Evolutionary conservation across 2,329 filamentous ascomycete species (phyloP).

Genomic region (Hymenoscyphus repandus): DNA sequence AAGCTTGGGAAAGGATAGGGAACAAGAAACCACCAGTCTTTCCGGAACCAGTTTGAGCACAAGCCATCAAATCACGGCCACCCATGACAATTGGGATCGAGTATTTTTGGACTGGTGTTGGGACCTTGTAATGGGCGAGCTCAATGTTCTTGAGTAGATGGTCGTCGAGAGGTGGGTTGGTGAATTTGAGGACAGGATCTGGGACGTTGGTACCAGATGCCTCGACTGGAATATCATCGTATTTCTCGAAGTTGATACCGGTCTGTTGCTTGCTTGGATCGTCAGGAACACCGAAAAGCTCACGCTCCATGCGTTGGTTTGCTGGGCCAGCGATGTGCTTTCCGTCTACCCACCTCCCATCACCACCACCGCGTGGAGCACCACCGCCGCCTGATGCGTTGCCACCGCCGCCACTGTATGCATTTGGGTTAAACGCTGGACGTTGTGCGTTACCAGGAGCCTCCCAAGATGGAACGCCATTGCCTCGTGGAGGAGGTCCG

Average conservation of each 20-base stretch:
- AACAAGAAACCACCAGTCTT: conserved; percentile 99
- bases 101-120: conserved; percentile 98
- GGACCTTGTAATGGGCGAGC: conserved; percentile 88
- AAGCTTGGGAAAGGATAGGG: conserved; percentile 97
- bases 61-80: conserved; percentile 97
- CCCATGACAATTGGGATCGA: conserved; percentile 98
- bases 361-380: conserved; percentile 75
- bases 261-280: conserved; percentile 94
- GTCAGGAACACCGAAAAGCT: conserved; percentile 87
- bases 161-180: conserved; percentile 90
- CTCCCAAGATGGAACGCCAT: conserved; percentile 36
- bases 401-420: conserved; percentile 41
- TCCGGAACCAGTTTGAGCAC: conserved; percentile 98
- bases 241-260: conserved; percentile 99
- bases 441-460: conserved; percentile 12
- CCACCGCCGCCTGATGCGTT: conserved; percentile 25
- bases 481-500: conserved; percentile 20
- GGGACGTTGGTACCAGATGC: conserved; percentile 91
- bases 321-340: conserved; percentile 89
- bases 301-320: conserved; percentile 87
- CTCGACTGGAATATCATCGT: conserved; percentile 98
- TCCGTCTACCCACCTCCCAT: conserved; percentile 93
- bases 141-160: conserved; percentile 91
- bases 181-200: conserved; percentile 85
- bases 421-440: conserved; percentile 47